phyloP scores from a whole-genome alignment of 495 filamentous ascomycete species.

The Endocarpon pusillum region DNA sequence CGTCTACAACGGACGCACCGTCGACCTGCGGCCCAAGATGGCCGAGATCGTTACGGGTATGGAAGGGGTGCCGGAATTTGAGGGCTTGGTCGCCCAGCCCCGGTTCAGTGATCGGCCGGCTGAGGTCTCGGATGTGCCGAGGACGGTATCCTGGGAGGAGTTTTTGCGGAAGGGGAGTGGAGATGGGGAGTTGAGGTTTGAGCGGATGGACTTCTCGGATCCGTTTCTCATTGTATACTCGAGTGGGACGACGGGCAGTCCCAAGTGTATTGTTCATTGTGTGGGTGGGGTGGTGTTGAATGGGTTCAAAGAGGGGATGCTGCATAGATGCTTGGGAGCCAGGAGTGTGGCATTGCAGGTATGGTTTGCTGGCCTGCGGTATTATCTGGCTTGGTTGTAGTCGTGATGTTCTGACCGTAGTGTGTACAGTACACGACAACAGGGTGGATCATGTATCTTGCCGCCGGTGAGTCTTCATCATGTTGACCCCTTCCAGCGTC shows the following conservation, averaged over 20 bases:
- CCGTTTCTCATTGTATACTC: conserved; percentile 59
- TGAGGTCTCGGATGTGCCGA: conserved; percentile 39
- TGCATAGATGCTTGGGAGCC: conserved; percentile 37
- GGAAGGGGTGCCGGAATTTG: conserved; percentile 36
- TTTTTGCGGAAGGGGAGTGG: conserved; percentile 32
- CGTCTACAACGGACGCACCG: conserved; percentile 59
- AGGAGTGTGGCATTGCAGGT: conserved; percentile 32
- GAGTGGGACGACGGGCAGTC: conserved; percentile 53
- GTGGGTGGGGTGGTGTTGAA: conserved; percentile 43
- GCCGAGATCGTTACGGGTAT: conserved; percentile 44
- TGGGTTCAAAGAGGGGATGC: conserved; percentile 38
- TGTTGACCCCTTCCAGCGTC: too few relatives aligned
- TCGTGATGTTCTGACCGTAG: too few relatives aligned
- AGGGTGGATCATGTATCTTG: conserved; percentile 87
- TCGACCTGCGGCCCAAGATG: conserved; percentile 60
- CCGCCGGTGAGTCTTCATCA: too few relatives aligned
- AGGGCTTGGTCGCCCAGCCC: conserved; percentile 46
- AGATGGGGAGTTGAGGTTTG: conserved; percentile 30
- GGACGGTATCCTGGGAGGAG: conserved; percentile 29
- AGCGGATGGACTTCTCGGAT: conserved; percentile 44
- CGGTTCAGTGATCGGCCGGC: conserved; percentile 37
- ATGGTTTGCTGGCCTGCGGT: too few relatives aligned
- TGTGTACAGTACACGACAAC: conserved; percentile 46
- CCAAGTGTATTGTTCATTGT: conserved; percentile 62
- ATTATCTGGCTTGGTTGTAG: too few relatives aligned